phyloP scores from a whole-genome alignment of 2,329 filamentous ascomycete species.

The Gaeumannomyces sp. region DNA sequence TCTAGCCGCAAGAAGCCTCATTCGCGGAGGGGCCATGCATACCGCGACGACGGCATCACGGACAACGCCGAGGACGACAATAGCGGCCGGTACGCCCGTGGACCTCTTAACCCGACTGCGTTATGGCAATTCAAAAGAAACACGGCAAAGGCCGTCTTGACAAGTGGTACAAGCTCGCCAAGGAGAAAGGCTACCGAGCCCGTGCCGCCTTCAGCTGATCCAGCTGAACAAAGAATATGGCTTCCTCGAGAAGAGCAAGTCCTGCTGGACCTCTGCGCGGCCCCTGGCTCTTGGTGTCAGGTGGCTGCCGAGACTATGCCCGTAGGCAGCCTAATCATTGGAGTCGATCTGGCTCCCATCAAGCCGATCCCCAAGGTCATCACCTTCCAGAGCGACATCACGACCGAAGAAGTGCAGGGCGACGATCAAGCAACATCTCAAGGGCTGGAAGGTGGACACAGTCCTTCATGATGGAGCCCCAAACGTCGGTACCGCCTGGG shows the following conservation, averaged over 20 bases:
- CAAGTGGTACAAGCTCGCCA: slow-evolving; percentile 98
- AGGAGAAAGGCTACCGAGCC: slow-evolving; percentile 95
- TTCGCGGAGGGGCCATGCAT: not conserved
- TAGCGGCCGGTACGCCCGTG: not conserved
- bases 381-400: slow-evolving; percentile 96
- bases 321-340: slow-evolving; percentile 79
- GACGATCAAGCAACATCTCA: slow-evolving; percentile 82
- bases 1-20: not conserved
- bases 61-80: not conserved
- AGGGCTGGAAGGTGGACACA: slow-evolving; percentile 93
- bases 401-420: slow-evolving; percentile 91
- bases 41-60: not conserved
- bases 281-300: slow-evolving; percentile 95
- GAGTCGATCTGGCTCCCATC: slow-evolving; percentile 90
- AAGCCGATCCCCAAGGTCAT: slow-evolving; percentile 93
- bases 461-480: slow-evolving; percentile 96
- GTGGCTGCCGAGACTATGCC: slow-evolving; percentile 96
- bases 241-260: slow-evolving; percentile 97
- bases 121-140: slow-evolving; percentile 97
- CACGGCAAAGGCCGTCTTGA: slow-evolving; percentile 97
- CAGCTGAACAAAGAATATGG: slow-evolving; percentile 99
- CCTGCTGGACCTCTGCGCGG: slow-evolving; percentile 92
- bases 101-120: slow-evolving; percentile 9
- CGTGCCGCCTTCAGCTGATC: slow-evolving; percentile 93
- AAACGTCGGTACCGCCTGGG: slow-evolving; percentile 97